These are phyloP conservation scores for Ilex asprella DNA, from an alignment of 257 asterid genomes.

Conservation along the genomic window DNA sequence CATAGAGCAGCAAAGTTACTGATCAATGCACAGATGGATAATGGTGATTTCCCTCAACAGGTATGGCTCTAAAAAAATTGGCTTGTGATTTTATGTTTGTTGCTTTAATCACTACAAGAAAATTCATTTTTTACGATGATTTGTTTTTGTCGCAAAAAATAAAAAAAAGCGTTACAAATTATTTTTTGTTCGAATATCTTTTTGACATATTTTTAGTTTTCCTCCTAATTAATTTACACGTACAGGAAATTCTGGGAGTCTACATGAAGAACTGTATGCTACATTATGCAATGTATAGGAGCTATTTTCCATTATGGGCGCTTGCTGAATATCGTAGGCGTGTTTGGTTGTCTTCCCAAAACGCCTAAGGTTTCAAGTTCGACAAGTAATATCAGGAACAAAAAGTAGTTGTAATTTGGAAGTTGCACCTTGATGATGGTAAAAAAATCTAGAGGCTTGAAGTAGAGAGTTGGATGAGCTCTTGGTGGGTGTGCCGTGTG, in stretches of 20 bases:
- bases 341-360: conserved; percentile 27
- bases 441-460: no score
- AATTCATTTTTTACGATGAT: not conserved
- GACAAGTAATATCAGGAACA: not conserved
- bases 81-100: no score
- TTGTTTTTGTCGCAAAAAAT: not conserved
- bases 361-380: conserved; percentile 14
- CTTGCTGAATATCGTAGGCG: conserved; percentile 68
- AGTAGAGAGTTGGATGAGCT: no score
- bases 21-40: conserved; percentile 72
- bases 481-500: no score
- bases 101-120: not conserved
- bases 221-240: not conserved
- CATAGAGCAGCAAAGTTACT: conserved; percentile 66
- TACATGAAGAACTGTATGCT: conserved; percentile 79
- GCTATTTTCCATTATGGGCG: conserved; percentile 68
- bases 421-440: no score
- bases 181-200: no score
- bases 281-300: conserved; percentile 60
- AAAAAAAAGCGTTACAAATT: no score
- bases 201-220: not conserved
- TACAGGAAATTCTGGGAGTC: conserved; percentile 64
- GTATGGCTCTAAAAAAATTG: conserved; percentile 13
- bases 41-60: conserved; percentile 85
- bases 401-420: no score